A percentile compares a stretch with the other conserved stretches of the same genome.
These are phyloP conservation scores for Ambrosiella xylebori DNA, from an alignment of 2,329 filamentous ascomycete species.

Conservation along the genomic window DNA sequence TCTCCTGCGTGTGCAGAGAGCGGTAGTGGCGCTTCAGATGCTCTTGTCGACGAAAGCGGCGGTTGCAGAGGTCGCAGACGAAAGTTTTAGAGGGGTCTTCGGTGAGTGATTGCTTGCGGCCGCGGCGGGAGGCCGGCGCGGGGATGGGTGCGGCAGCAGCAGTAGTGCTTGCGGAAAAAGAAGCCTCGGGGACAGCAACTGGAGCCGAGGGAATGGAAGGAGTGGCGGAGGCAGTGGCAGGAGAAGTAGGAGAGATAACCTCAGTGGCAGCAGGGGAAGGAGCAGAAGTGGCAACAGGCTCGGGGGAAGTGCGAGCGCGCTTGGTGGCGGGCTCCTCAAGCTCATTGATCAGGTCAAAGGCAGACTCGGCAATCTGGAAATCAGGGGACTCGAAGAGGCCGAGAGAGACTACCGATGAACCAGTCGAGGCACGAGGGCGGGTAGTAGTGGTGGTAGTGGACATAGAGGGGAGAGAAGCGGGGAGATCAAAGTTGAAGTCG, in stretches of 20 bases:
- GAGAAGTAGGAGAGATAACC: background rate
- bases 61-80: conserved; percentile 88
- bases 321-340: conserved; percentile 24
- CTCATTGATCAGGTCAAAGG: conserved; percentile 21
- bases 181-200: conserved; percentile 18
- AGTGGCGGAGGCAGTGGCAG: background rate
- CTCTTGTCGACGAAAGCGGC: conserved; percentile 93
- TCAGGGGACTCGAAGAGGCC: conserved; percentile 64
- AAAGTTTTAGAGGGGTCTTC: conserved; percentile 98
- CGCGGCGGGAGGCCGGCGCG: conserved; percentile 65
- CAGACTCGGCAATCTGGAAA: conserved; percentile 58
- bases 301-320: conserved; percentile 33
- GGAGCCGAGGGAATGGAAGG: background rate
- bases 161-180: conserved; percentile 22
- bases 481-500: conserved; percentile 35
- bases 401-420: conserved; percentile 48
- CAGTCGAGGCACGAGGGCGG: conserved; percentile 51
- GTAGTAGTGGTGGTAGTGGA: conserved; percentile 29
- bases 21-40: conserved; percentile 97
- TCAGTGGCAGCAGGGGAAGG: conserved; percentile 19
- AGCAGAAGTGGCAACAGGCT: conserved; percentile 16
- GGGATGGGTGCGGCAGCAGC: conserved; percentile 26
- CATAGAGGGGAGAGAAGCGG: conserved; percentile 31
- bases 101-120: conserved; percentile 94
- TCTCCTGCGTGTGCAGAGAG: conserved; percentile 94